Evolutionary conservation across 2,329 filamentous ascomycete genomes (phyloP).

Genomic region (Apiospora saccharicola): DNA sequence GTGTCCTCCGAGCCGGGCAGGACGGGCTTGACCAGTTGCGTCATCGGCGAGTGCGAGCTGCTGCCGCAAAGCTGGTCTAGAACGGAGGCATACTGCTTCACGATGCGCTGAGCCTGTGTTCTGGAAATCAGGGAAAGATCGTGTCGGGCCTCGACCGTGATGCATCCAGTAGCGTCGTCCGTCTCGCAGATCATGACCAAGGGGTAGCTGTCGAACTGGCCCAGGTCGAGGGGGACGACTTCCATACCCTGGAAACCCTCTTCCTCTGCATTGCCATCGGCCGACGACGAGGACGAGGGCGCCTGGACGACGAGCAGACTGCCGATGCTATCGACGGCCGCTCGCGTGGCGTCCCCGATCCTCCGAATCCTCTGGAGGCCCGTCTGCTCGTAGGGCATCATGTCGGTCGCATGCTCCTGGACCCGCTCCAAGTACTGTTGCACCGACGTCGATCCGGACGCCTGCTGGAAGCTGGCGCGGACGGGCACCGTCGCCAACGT

Average conservation of each 20-base stretch:
- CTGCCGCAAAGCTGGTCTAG: slow-evolving; percentile 26
- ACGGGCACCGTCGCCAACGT: slow-evolving; percentile 51
- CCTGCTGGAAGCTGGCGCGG: slow-evolving; percentile 42
- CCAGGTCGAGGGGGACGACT: no score
- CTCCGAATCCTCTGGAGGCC: not conserved
- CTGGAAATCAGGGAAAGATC: not conserved
- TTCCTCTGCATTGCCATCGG: not conserved
- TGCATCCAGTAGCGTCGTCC: not conserved
- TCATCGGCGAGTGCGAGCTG: not conserved
- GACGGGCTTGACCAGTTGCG: slow-evolving; percentile 21
- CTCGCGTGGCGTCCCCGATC: not conserved
- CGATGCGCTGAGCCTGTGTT: not conserved
- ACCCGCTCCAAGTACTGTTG: slow-evolving; percentile 42
- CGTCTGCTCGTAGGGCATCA: slow-evolving; percentile 22
- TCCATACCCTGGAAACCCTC: not conserved
- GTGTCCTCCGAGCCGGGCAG: slow-evolving; percentile 25
- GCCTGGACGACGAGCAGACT: slow-evolving; percentile 3
- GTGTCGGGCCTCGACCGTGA: not conserved
- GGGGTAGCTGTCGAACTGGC: not conserved
- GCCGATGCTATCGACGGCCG: not conserved
- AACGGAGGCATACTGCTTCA: slow-evolving; percentile 23
- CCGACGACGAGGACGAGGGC: not conserved
- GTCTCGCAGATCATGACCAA: not conserved
- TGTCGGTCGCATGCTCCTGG: slow-evolving; percentile 14
- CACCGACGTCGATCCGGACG: slow-evolving; percentile 37